Evolutionary conservation across 2,329 filamentous ascomycete genomes (phyloP).

Genomic region (Diaporthe humulicola): DNA sequence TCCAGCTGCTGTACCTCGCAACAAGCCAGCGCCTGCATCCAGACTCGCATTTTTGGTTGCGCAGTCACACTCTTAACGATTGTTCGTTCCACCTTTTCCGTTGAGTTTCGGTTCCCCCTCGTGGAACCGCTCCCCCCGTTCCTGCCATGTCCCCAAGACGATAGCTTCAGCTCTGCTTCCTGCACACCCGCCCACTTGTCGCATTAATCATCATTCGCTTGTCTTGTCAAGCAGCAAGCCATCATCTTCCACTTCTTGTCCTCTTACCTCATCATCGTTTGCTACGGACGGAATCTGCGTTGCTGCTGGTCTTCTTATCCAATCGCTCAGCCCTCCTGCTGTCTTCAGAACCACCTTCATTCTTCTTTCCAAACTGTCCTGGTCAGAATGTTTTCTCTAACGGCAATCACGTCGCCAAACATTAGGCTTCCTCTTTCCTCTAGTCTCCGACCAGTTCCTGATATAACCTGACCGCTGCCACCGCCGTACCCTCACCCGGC

Average conservation of each 20-base stretch:
- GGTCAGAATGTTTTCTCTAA: slow-evolving; percentile 67
- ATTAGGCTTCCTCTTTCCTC: slow-evolving; percentile 56
- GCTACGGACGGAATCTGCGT: slow-evolving; percentile 37
- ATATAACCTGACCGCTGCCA: slow-evolving; percentile 47
- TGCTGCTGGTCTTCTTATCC: slow-evolving; percentile 35
- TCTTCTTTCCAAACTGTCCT: slow-evolving; percentile 41
- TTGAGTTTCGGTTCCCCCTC: slow-evolving; percentile 37
- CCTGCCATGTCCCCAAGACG: slow-evolving; percentile 40
- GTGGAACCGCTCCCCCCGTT: slow-evolving; percentile 30
- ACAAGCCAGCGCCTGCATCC: slow-evolving; percentile 31
- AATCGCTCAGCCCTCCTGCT: slow-evolving; percentile 38
- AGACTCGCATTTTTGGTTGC: slow-evolving; percentile 35
- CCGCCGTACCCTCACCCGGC: slow-evolving; percentile 18
- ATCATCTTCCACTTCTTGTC: slow-evolving; percentile 30
- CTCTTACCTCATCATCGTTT: slow-evolving; percentile 39
- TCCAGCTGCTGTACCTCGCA: slow-evolving; percentile 31
- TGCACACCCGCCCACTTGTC: slow-evolving; percentile 27
- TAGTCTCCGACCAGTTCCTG: slow-evolving; percentile 42
- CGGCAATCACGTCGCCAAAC: slow-evolving; percentile 65
- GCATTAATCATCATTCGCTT: slow-evolving; percentile 32
- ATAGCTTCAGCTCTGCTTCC: slow-evolving; percentile 41
- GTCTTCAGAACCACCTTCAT: slow-evolving; percentile 34
- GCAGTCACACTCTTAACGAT: slow-evolving; percentile 37
- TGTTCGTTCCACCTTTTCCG: slow-evolving; percentile 44
- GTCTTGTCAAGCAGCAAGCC: slow-evolving; percentile 30